Evolutionary conservation across 805 yeast genomes (phyloP), one percentile per base, ranked within the genome.

Genomic region (Sugiyamaella marilandica): DNA sequence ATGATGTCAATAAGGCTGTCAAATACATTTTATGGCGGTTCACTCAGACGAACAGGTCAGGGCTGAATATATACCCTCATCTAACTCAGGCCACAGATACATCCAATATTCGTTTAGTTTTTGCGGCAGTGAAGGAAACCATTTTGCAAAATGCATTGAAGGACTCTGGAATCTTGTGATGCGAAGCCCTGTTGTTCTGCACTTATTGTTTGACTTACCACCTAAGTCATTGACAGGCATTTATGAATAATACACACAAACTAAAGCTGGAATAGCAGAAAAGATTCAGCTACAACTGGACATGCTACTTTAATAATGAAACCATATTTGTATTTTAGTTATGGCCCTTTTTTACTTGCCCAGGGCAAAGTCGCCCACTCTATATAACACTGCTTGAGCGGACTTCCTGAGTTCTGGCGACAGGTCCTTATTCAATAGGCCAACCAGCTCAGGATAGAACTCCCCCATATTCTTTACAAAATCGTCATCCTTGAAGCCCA

Each of bases 61-160:
- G 89, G 18, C 73, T 89, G 57, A 85, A 84, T 55, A 80, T 91
- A 33, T 87, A 86, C 62, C 96, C 97, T 10, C 95, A 90, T 68
- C 35, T 90, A 21, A 90, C 97, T 2, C 96, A 90, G 69, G 97
- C 97, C 0, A 90, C 96, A 0, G 96, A 90, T 66, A 90, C 97
- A 5, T 82, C 88, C 29, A 90, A 90, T 68, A 89, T 91, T 56
- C 82, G 85, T 63, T 72, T 89, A 62, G 96, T 90, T 5, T 84
- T 87, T 70, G 90, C 89, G 10, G 91, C 92, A 7, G 87, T 87
- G 36, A 83, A 82, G 62, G 94, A 87, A 65, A 85, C 90, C 2
- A 82, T 87, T 46, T 74, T 87, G 64, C 89, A 86, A 59, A 87
- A 86, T 64, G 75, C 86, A 16, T 75, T 87, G 59, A 82, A 82